Evolutionary conservation across 176 grass and related monocot species (phyloP), one percentile per base, ranked within the genome.

Genomic region (Eleusine indica): DNA sequence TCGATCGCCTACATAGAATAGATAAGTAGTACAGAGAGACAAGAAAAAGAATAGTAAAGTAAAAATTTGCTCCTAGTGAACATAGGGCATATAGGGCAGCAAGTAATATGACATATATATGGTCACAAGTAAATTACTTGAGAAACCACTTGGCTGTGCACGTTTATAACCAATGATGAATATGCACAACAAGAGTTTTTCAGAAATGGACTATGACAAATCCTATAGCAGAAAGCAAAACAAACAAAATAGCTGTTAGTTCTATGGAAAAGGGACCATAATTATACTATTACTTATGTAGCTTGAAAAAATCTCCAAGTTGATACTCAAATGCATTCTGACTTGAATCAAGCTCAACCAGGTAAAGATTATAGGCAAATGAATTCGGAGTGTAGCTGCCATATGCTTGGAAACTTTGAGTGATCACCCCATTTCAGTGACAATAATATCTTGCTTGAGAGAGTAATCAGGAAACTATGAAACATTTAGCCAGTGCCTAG

Each of bases 341-440:
- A 53, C 5, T 80, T 52, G 6, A 13, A 81, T 41, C 37, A 53
- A 70, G 66, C n/a, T 25, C 44, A 80, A 79, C 29, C 19, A 37
- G 12, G 1, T 53, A 73, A 7, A 38, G 29, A 19, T 58, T 58
- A 6, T n/a, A 76, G 18, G 35, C 9, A 76, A 35, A 35, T 35
- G 32, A 35, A 35, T 35, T 35, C 2, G 2, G 32, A 35, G 32
- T 35, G 32, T 0, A 35, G 32, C 32, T 35, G 32, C 32, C 32
- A 35, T 35, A 35, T 35, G 32, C 32, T 35, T 35, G 32, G 32
- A 35, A 35, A 35, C 2, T 35, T 35, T 2, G 32, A 35, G 32
- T 2, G 32, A 35, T 35, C 32, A 35, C 32, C 32, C 32, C 32
- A 1, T 35, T 35, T 35, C 32, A 35, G 32, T 35, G 32, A 35